Conservation (phyloP, 2,329 filamentous ascomycete genomes). For the Paecilomyces fulvus region DNA sequence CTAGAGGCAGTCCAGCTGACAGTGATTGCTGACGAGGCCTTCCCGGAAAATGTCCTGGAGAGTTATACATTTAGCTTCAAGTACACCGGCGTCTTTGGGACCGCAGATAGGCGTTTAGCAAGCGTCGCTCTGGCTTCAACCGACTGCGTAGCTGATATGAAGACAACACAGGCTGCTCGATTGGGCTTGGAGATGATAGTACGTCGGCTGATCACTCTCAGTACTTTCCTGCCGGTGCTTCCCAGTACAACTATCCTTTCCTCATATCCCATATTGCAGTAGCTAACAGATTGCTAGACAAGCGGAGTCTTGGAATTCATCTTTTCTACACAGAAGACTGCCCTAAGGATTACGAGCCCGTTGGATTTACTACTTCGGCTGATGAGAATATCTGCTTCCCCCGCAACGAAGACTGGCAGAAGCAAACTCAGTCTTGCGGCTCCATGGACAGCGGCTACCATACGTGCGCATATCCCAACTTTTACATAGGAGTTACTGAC, state of each 20-base stretch:
- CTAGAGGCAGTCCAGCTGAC: slow-evolving; percentile 41
- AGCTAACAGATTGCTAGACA: slow-evolving; percentile 14
- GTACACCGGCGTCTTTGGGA: slow-evolving; percentile 25
- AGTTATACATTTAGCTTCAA: slow-evolving; percentile 43
- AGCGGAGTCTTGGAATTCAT: slow-evolving; percentile 35
- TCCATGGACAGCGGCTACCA: slow-evolving; percentile 32
- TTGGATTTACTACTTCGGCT: slow-evolving; percentile 28
- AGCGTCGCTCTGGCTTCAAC: slow-evolving; percentile 19
- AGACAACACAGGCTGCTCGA: slow-evolving; percentile 32
- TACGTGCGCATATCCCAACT: slow-evolving; percentile 17
- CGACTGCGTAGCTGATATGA: slow-evolving; percentile 23
- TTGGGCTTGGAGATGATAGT: slow-evolving; percentile 36
- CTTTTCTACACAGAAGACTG: slow-evolving; percentile 38
- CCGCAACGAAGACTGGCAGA: slow-evolving; percentile 28
- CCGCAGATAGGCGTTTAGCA: slow-evolving; percentile 20
- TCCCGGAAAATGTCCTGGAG: slow-evolving; percentile 36
- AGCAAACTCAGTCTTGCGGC: slow-evolving; percentile 23
- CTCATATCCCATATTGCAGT: slow-evolving; percentile 2
- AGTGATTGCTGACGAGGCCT: slow-evolving; percentile 32
- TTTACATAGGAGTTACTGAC: background rate
- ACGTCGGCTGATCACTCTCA: slow-evolving; percentile 30
- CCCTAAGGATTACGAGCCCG: slow-evolving; percentile 30
- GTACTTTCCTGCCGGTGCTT: slow-evolving; percentile 31
- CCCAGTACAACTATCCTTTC: slow-evolving; percentile 27
- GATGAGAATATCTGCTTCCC: slow-evolving; percentile 28